phyloP scores from a whole-genome alignment of 140 eudicot genomes.

The Senecio squalidus region DNA sequence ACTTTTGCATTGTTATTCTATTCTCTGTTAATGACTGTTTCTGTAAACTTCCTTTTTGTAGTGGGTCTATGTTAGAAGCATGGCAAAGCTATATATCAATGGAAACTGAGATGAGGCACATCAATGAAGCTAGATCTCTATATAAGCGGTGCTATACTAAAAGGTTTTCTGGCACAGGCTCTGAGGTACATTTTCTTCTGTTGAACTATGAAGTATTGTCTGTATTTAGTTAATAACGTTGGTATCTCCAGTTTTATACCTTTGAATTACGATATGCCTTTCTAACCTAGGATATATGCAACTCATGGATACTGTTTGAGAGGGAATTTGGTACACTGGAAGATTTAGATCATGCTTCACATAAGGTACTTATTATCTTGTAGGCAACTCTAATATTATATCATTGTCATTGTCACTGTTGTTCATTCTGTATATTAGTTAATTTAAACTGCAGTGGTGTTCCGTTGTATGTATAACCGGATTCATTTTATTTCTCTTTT shows the following conservation, averaged over 20 bases:
- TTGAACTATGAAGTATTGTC: background rate
- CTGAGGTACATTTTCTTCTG: conserved; percentile 50
- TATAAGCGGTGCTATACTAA: conserved; percentile 79
- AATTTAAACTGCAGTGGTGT: no score
- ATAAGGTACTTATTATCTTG: conserved; percentile 49
- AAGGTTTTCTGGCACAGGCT: conserved; percentile 79
- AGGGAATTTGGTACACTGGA: conserved; percentile 82
- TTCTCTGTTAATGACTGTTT: conserved; percentile 5
- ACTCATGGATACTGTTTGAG: conserved; percentile 85
- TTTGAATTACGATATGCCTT: conserved; percentile 27
- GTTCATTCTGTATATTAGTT: no score
- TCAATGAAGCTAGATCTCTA: conserved; percentile 82
- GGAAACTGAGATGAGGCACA: conserved; percentile 70
- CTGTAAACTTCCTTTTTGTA: conserved; percentile 13
- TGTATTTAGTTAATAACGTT: no score
- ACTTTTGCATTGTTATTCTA: background rate
- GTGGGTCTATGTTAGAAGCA: conserved; percentile 79
- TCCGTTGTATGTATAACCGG: no score
- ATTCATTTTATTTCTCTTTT: no score
- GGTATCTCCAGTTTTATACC: background rate
- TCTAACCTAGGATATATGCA: conserved; percentile 75
- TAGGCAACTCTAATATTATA: conserved; percentile 5
- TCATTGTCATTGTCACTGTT: conserved; percentile 1
- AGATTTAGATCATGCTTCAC: conserved; percentile 72
- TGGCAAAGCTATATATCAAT: conserved; percentile 81